phyloP scores from a whole-genome alignment of 2,329 filamentous ascomycete species.

The Lizonia empirigonia region DNA sequence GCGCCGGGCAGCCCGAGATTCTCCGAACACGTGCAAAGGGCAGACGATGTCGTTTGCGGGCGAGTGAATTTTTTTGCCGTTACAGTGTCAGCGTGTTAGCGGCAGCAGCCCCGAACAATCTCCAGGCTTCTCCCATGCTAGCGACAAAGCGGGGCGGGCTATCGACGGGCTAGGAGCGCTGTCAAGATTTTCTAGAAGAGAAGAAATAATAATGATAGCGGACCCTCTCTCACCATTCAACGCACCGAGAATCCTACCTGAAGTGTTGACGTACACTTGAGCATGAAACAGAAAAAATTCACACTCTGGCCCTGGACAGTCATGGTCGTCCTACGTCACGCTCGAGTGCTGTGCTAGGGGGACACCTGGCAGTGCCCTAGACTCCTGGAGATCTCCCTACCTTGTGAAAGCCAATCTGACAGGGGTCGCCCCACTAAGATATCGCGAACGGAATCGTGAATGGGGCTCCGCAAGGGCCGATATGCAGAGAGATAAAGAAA shows the following conservation, averaged over 20 bases:
- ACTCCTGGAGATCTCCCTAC: slow-evolving; percentile 9
- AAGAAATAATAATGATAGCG: slow-evolving; percentile 38
- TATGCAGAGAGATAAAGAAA: slow-evolving; percentile 21
- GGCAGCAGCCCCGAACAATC: slow-evolving; percentile 34
- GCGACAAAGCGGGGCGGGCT: slow-evolving; percentile 34
- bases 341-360: slow-evolving; percentile 25
- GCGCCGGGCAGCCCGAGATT: slow-evolving; percentile 13
- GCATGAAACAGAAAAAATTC: slow-evolving; percentile 1
- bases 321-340: slow-evolving; percentile 26
- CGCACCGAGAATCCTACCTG: slow-evolving; percentile 17
- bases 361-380: slow-evolving; percentile 8
- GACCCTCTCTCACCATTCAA: slow-evolving; percentile 17
- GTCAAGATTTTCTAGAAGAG: slow-evolving; percentile 32
- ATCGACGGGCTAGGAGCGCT: slow-evolving; percentile 27
- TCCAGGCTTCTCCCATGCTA: slow-evolving; percentile 21
- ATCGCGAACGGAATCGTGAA: slow-evolving; percentile 20
- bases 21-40: slow-evolving; percentile 20
- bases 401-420: slow-evolving; percentile 26
- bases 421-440: slow-evolving; percentile 32
- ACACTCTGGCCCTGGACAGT: slow-evolving; percentile 3
- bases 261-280: slow-evolving; percentile 9
- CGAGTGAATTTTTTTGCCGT: slow-evolving; percentile 27
- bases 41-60: slow-evolving; percentile 24
- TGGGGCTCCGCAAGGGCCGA: slow-evolving; percentile 30
- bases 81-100: slow-evolving; percentile 26